phyloP scores from a whole-genome alignment of 2,329 filamentous ascomycete genomes.

The Biscogniauxia marginata region DNA sequence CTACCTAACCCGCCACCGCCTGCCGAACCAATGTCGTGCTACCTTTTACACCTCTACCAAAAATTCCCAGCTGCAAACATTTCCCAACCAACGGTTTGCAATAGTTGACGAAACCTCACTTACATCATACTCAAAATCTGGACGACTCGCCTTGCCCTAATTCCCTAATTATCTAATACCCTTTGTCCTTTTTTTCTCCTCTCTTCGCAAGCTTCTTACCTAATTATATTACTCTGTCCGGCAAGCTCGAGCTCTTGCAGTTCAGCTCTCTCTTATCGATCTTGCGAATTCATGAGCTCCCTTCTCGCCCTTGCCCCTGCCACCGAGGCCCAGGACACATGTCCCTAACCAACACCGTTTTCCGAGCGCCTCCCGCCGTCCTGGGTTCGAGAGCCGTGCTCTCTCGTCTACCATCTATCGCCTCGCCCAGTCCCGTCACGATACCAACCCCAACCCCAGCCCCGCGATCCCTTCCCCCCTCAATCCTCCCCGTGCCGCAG shows the following conservation, averaged over 20 bases:
- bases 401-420: slow-evolving; percentile 22
- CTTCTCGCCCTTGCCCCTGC: slow-evolving; percentile 12
- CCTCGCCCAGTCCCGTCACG: slow-evolving; percentile 2
- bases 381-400: slow-evolving; percentile 26
- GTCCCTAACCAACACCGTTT: slow-evolving; percentile 34
- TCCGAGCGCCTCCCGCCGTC: slow-evolving; percentile 30
- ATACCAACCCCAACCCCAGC: slow-evolving; percentile 11
- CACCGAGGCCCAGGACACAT: slow-evolving; percentile 32
- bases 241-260: slow-evolving; percentile 1
- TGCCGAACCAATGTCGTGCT: slow-evolving; percentile 3
- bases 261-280: neutral
- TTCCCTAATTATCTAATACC: too few relatives aligned
- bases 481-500: slow-evolving; percentile 16
- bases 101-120: slow-evolving; percentile 19
- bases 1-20: neutral
- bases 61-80: slow-evolving; percentile 13
- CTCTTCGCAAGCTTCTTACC: too few relatives aligned
- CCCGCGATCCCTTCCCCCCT: slow-evolving; percentile 8
- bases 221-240: neutral
- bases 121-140: slow-evolving; percentile 25
- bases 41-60: neutral
- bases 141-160: too few relatives aligned
- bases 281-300: slow-evolving; percentile 27
- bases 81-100: neutral
- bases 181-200: too few relatives aligned